A percentile compares a stretch with the other conserved stretches of the same genome.
phyloP scores from a whole-genome alignment of 768 basidiomycete genomes.

The Mycena sanguinolenta region DNA sequence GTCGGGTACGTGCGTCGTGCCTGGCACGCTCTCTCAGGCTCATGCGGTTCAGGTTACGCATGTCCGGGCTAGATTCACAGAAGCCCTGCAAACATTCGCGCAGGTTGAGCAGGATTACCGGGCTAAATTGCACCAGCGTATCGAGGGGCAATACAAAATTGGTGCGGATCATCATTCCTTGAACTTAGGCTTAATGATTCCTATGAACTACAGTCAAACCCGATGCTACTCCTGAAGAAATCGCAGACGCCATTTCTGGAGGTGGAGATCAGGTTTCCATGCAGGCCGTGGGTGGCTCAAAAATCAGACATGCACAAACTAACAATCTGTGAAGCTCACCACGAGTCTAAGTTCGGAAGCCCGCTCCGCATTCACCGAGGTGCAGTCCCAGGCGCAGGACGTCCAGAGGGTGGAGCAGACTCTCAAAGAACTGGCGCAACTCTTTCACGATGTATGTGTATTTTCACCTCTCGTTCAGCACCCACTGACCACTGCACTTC shows the following conservation, averaged over 20 bases:
- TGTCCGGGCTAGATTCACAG: slow-evolving; percentile 78
- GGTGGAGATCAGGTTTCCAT: slow-evolving; percentile 81
- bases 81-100: slow-evolving; percentile 84
- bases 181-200: neutral
- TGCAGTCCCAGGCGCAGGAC: slow-evolving; percentile 90
- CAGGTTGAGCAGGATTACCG: slow-evolving; percentile 80
- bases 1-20: slow-evolving; percentile 32
- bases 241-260: slow-evolving; percentile 75
- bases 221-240: slow-evolving; percentile 85
- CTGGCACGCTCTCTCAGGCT: neutral
- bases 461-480: neutral
- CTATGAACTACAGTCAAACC: slow-evolving; percentile 74
- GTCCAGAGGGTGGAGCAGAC: slow-evolving; percentile 89
- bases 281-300: slow-evolving; percentile 65
- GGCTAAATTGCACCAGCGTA: slow-evolving; percentile 71
- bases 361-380: slow-evolving; percentile 85
- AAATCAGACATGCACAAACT: neutral
- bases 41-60: slow-evolving; percentile 62
- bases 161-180: slow-evolving; percentile 54
- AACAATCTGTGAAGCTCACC: slow-evolving; percentile 63
- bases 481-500: neutral
- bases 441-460: slow-evolving; percentile 81
- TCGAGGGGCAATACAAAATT: slow-evolving; percentile 84
- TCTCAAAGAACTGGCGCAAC: slow-evolving; percentile 87
- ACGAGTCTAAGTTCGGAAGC: slow-evolving; percentile 86